Evolutionary conservation across 2,329 filamentous ascomycete genomes (phyloP).

Genomic region (Domatiomyces globalis): DNA sequence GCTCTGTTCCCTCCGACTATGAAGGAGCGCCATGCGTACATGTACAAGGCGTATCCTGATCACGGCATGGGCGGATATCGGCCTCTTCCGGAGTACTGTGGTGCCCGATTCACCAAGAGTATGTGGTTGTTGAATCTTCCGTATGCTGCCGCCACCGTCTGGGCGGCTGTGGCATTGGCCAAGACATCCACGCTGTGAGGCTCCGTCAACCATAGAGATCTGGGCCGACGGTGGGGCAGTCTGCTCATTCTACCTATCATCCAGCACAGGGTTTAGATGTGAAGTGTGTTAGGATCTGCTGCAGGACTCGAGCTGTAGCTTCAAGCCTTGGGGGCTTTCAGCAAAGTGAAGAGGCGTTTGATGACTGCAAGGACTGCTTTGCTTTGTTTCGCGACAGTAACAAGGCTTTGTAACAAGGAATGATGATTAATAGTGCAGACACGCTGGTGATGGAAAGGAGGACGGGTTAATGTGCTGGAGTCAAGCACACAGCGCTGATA

Average conservation of each 20-base stretch:
- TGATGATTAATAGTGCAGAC: not conserved
- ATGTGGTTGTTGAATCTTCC: not conserved
- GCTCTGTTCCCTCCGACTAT: constrained; percentile 11
- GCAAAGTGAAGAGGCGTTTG: not conserved
- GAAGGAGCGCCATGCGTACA: not conserved
- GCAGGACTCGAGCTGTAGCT: not conserved
- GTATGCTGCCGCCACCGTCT: not conserved
- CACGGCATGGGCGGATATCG: not conserved
- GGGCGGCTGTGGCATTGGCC: not conserved
- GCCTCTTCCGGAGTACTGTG: not conserved
- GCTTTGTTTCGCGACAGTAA: not conserved
- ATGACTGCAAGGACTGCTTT: not conserved
- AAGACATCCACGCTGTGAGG: not conserved
- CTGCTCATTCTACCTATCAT: too few relatives aligned
- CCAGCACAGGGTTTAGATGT: not conserved
- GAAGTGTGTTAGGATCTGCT: too few relatives aligned
- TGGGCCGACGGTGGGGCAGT: too few relatives aligned
- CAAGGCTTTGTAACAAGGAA: not conserved
- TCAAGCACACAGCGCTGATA: too few relatives aligned
- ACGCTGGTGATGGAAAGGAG: too few relatives aligned
- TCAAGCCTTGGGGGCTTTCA: not conserved
- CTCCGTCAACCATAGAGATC: not conserved
- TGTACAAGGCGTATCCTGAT: not conserved
- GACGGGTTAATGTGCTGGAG: too few relatives aligned
- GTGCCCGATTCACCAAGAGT: not conserved